Percentiles rank a stretch among this genome's conserved stretches.
Evolutionary conservation across 768 basidiomycete species (phyloP).

Genomic region (Coprinellus micaceus): DNA sequence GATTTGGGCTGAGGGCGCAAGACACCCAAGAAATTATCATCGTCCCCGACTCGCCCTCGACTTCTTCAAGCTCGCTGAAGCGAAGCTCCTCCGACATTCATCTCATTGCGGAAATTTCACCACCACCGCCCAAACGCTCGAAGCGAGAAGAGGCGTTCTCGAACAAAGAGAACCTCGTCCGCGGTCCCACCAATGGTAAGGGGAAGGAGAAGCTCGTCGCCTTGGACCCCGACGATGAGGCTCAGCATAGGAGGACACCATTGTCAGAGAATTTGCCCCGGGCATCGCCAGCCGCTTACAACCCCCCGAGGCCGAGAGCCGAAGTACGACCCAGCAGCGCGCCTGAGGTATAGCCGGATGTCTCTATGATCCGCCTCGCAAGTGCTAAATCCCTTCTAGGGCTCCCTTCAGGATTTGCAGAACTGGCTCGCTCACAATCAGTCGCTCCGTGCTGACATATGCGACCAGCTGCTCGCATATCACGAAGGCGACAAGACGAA

Average conservation of each 20-base stretch:
- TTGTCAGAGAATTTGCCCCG: neutral
- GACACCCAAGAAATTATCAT: conserved; percentile 26
- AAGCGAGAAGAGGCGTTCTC: conserved; percentile 20
- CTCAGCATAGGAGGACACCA: too few species aligned
- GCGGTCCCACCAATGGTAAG: neutral
- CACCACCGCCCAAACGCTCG: conserved; percentile 30
- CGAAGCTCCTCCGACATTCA: conserved; percentile 39
- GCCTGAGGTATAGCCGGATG: too few species aligned
- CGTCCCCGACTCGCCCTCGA: conserved; percentile 35
- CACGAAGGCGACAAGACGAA: neutral
- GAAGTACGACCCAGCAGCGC: conserved; percentile 1
- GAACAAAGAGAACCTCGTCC: conserved; percentile 35
- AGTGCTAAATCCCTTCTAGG: neutral
- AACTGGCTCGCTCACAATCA: neutral
- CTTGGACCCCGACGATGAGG: neutral
- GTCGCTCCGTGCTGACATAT: neutral
- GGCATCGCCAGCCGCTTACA: neutral
- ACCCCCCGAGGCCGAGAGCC: conserved; percentile 1
- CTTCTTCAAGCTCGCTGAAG: conserved; percentile 32
- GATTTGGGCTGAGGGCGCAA: conserved; percentile 25
- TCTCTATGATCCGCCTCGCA: too few species aligned
- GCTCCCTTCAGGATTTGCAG: neutral
- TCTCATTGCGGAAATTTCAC: conserved; percentile 25
- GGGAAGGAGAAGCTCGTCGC: neutral
- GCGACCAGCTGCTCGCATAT: conserved; percentile 6